These are phyloP conservation scores for Diaporthe longicolla DNA, from an alignment of 2,329 filamentous ascomycete genomes.

Conservation along the genomic window DNA sequence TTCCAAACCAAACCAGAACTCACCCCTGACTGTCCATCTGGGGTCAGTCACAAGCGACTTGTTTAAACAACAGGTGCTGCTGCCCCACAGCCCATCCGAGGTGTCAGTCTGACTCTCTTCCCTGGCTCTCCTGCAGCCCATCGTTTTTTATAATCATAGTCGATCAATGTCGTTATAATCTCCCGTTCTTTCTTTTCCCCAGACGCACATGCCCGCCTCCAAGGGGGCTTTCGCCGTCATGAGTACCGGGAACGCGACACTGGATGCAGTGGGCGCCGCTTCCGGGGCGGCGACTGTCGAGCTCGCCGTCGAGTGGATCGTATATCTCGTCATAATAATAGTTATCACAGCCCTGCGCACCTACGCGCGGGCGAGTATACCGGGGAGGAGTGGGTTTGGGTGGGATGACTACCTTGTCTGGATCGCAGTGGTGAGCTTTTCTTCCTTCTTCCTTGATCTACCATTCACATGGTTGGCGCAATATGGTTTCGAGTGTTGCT, in stretches of 20 bases:
- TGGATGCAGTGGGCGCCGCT: constrained; percentile 31
- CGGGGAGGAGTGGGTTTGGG: constrained; percentile 47
- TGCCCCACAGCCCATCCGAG: neutral
- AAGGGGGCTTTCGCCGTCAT: constrained; percentile 1
- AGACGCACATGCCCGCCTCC: neutral
- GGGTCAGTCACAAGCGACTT: neutral
- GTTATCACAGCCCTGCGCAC: constrained; percentile 49
- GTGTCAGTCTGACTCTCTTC: neutral
- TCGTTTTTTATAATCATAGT: neutral
- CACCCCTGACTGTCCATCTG: too few species aligned
- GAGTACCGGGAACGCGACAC: constrained; percentile 39
- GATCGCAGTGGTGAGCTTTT: constrained; percentile 41
- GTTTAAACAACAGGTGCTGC: constrained; percentile 21
- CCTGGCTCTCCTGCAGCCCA: neutral
- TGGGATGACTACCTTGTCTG: constrained; percentile 51
- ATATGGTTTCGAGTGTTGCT: neutral
- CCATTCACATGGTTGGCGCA: neutral
- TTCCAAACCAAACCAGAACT: neutral
- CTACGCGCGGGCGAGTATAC: constrained; percentile 48
- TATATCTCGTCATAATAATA: constrained; percentile 48
- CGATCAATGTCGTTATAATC: constrained; percentile 20
- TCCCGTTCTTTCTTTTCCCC: neutral
- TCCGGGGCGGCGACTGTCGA: constrained; percentile 35
- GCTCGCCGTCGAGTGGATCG: constrained; percentile 31
- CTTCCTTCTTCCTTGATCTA: neutral